Evolutionary conservation across 805 yeast species (phyloP).

Genomic region (Lachancea nothofagi): DNA sequence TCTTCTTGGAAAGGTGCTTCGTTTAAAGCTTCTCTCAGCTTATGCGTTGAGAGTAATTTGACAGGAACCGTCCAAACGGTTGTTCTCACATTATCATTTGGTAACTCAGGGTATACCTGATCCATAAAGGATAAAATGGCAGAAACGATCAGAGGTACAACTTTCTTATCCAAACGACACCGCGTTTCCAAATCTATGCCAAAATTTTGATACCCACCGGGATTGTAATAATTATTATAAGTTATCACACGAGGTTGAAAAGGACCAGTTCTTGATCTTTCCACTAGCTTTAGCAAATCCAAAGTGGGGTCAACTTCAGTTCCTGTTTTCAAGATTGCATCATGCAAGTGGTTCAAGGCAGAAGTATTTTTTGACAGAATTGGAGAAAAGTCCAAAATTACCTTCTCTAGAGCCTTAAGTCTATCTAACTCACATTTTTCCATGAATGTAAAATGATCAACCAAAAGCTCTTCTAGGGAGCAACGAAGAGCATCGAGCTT

Average conservation of each 20-base stretch:
- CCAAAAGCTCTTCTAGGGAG: slow-evolving; percentile 63
- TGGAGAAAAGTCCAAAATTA: slow-evolving; percentile 64
- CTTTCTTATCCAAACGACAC: slow-evolving; percentile 63
- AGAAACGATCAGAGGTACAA: slow-evolving; percentile 65
- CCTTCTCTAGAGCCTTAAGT: slow-evolving; percentile 68
- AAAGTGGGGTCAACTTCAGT: slow-evolving; percentile 65
- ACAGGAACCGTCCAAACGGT: slow-evolving; percentile 66
- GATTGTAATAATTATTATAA: slow-evolving; percentile 75
- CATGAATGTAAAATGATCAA: slow-evolving; percentile 71
- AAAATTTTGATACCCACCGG: slow-evolving; percentile 63
- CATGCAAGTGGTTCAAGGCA: slow-evolving; percentile 52
- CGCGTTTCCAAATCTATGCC: slow-evolving; percentile 73
- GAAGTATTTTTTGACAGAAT: slow-evolving; percentile 57
- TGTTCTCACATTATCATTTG: slow-evolving; percentile 61
- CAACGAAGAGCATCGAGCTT: slow-evolving; percentile 64
- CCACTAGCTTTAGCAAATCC: slow-evolving; percentile 62
- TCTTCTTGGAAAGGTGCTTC: slow-evolving; percentile 29
- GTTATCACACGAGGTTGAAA: slow-evolving; percentile 67
- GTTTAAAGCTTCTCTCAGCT: slow-evolving; percentile 51
- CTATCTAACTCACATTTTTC: slow-evolving; percentile 80
- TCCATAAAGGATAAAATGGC: slow-evolving; percentile 64
- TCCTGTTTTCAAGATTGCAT: slow-evolving; percentile 57
- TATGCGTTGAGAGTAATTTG: slow-evolving; percentile 54
- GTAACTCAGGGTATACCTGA: slow-evolving; percentile 59
- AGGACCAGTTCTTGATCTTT: slow-evolving; percentile 65